A percentile compares a stretch with the other conserved stretches of the same genome.
phyloP scores from a whole-genome alignment of 164 flowering plant species.

The Sextonia rubra region DNA sequence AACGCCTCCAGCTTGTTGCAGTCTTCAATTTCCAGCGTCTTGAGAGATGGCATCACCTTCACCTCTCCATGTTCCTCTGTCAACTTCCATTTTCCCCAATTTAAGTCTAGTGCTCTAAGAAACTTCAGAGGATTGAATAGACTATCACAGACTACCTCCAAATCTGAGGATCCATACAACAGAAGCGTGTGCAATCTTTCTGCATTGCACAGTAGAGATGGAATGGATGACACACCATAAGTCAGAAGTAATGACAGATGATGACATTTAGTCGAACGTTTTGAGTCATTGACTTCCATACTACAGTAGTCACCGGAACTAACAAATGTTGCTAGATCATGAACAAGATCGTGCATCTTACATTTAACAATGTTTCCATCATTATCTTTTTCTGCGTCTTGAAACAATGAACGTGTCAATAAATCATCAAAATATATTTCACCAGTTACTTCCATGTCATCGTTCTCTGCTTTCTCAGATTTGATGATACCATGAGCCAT shows the following conservation, averaged over 20 bases:
- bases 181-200: neutral
- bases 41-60: neutral
- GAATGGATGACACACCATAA: neutral
- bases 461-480: neutral
- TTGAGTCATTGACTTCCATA: neutral
- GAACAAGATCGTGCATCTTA: constrained; percentile 11
- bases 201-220: neutral
- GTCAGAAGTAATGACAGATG: neutral
- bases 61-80: too few relatives aligned
- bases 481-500: constrained; percentile 11
- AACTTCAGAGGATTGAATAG: neutral
- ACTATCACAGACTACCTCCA: neutral
- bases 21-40: neutral
- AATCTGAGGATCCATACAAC: neutral
- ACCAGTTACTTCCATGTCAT: neutral
- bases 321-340: neutral
- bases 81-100: neutral
- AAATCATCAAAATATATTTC: constrained; percentile 3
- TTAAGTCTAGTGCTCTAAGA: constrained; percentile 14
- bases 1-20: neutral
- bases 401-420: constrained; percentile 8
- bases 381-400: neutral
- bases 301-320: neutral
- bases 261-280: neutral
- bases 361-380: neutral